Percentiles rank a stretch among this genome's conserved stretches.
phyloP scores from a whole-genome alignment of 1,284 basidiomycete species.

The Trametes pubescens region DNA sequence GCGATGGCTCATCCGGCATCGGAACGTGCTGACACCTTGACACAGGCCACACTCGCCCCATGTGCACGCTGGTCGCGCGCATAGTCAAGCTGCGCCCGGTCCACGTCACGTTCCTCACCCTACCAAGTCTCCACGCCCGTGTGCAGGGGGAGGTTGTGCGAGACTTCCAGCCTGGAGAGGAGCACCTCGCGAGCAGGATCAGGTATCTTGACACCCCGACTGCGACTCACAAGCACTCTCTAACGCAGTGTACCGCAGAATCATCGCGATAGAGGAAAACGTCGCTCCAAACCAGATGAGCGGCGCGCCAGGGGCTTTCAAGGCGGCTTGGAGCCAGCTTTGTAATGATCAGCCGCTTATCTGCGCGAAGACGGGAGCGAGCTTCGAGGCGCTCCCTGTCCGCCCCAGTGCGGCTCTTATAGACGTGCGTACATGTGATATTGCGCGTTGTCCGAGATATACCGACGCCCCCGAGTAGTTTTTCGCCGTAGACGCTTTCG shows the following conservation, averaged over 20 bases:
- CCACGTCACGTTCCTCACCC: constrained; percentile 20
- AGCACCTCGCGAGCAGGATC: constrained; percentile 4
- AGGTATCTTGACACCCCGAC: background rate
- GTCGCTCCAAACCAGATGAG: background rate
- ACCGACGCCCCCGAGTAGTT: constrained; percentile 9
- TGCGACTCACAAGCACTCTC: background rate
- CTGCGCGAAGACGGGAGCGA: constrained; percentile 18
- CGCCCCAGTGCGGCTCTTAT: constrained; percentile 5
- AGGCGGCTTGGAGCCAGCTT: constrained; percentile 9
- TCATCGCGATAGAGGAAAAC: background rate
- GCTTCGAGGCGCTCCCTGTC: background rate
- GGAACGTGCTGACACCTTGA: constrained; percentile 46
- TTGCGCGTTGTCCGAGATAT: background rate
- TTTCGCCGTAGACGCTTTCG: constrained; percentile 15
- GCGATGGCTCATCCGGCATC: constrained; percentile 51
- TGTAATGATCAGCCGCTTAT: constrained; percentile 5
- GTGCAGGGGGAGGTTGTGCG: constrained; percentile 21
- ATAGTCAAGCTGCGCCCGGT: constrained; percentile 12
- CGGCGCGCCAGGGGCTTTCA: background rate
- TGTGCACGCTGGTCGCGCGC: constrained; percentile 18
- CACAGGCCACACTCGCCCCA: constrained; percentile 5
- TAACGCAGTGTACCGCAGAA: background rate
- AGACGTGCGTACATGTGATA: constrained; percentile 1
- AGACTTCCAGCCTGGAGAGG: constrained; percentile 16
- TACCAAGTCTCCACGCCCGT: background rate